Conservation (phyloP, 2,329 filamentous ascomycete genomes). For the Monilinia fructicola region DNA sequence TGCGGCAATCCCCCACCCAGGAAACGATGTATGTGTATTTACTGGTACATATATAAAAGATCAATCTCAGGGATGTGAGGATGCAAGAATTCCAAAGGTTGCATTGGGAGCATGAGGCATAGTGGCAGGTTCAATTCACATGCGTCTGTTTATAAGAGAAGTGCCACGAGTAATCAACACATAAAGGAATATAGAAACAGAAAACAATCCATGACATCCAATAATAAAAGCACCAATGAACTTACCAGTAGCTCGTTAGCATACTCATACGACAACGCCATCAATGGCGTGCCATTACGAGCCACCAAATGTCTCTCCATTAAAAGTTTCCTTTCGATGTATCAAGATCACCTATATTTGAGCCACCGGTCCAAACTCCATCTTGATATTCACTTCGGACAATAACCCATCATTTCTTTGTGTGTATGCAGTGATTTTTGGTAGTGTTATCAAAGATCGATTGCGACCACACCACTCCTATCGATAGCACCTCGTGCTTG, state of each 20-base stretch:
- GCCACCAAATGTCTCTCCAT: conserved; percentile 17
- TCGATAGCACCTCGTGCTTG: not conserved
- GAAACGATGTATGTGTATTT: not conserved
- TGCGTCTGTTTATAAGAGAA: not conserved
- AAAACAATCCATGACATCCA: not conserved
- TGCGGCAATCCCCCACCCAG: not conserved
- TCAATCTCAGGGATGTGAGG: not conserved
- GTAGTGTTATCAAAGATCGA: conserved; percentile 13
- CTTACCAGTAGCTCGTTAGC: conserved; percentile 5
- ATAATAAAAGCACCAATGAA: not conserved
- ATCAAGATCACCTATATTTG: not conserved
- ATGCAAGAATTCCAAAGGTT: not conserved
- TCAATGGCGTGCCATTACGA: conserved; percentile 11
- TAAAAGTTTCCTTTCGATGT: not conserved
- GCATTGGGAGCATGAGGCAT: not conserved
- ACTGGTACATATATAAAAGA: not conserved
- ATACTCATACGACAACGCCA: conserved; percentile 6
- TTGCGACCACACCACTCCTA: conserved; percentile 5
- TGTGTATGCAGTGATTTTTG: not conserved
- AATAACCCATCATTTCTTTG: conserved; percentile 13
- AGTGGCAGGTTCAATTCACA: not conserved
- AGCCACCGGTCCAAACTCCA: not conserved
- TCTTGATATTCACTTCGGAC: not conserved
- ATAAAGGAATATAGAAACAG: not conserved
- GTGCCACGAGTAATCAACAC: not conserved